These are phyloP conservation scores for Tylopilus sp. DNA, from an alignment of 1,284 basidiomycete genomes.

Conservation along the genomic window DNA sequence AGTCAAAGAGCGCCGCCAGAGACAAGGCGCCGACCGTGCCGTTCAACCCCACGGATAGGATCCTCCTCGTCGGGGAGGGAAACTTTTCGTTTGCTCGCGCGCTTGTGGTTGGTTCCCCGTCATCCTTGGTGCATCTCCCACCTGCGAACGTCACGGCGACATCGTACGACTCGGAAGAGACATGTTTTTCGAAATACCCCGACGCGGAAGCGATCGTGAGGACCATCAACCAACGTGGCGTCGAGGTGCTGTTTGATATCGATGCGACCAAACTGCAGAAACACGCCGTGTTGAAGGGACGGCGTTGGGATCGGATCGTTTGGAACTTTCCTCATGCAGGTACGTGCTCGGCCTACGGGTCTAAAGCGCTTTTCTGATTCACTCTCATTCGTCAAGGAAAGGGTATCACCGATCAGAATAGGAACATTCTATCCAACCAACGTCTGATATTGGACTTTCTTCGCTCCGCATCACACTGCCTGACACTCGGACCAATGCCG, in stretches of 20 bases:
- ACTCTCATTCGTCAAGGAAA: slow-evolving; percentile 54
- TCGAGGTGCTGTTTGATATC: slow-evolving; percentile 75
- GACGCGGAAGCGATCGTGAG: slow-evolving; percentile 66
- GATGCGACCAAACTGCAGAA: slow-evolving; percentile 81
- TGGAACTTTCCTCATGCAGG: slow-evolving; percentile 99
- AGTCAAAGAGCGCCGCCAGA: slow-evolving; percentile 29
- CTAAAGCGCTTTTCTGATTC: not conserved
- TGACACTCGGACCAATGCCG: slow-evolving; percentile 61
- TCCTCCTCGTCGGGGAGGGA: slow-evolving; percentile 92
- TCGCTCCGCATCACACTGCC: slow-evolving; percentile 62
- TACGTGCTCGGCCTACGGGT: slow-evolving; percentile 26
- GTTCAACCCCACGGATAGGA: slow-evolving; percentile 69
- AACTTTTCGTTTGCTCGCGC: slow-evolving; percentile 92
- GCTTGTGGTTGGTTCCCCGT: slow-evolving; percentile 56
- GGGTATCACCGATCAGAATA: slow-evolving; percentile 91
- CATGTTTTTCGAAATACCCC: slow-evolving; percentile 83
- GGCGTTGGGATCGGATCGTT: slow-evolving; percentile 75
- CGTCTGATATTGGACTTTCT: slow-evolving; percentile 84
- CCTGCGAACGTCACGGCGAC: slow-evolving; percentile 79
- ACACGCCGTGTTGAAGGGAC: slow-evolving; percentile 49
- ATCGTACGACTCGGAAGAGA: slow-evolving; percentile 77
- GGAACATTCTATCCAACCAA: slow-evolving; percentile 93
- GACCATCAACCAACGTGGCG: slow-evolving; percentile 56
- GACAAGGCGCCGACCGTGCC: slow-evolving; percentile 55
- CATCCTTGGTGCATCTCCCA: slow-evolving; percentile 51